Conservation (phyloP, 164 flowering plant species). For the Piper betle region DNA sequence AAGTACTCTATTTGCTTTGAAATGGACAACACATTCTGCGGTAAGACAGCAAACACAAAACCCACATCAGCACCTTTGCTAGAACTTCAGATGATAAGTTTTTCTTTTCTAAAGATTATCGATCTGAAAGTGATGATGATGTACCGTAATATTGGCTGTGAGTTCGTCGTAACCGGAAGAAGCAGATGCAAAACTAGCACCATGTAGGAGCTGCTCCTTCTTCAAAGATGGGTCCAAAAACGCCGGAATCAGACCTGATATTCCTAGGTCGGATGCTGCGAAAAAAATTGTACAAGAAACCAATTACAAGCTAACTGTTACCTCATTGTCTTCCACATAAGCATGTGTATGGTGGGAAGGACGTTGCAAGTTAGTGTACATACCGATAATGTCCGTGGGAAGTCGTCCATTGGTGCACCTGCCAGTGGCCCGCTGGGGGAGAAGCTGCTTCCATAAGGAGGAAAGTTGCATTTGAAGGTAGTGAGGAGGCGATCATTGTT, state of each 20-base stretch:
- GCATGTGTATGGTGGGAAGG: neutral
- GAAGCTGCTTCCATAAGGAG: slow-evolving; percentile 59
- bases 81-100: neutral
- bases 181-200: slow-evolving; percentile 79
- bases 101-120: neutral
- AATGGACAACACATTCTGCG: slow-evolving; percentile 40
- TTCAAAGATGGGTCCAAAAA: slow-evolving; percentile 30
- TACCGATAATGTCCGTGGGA: slow-evolving; percentile 65
- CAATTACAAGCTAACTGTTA: too few species aligned
- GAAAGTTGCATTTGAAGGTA: slow-evolving; percentile 34
- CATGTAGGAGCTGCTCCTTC: slow-evolving; percentile 25
- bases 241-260: slow-evolving; percentile 24
- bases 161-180: slow-evolving; percentile 71
- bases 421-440: slow-evolving; percentile 40
- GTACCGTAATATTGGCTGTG: slow-evolving; percentile 50
- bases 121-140: neutral
- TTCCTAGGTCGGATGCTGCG: slow-evolving; percentile 48
- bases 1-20: slow-evolving; percentile 45
- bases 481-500: slow-evolving; percentile 46
- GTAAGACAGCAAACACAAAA: neutral
- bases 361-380: neutral
- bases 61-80: neutral
- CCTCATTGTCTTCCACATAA: too few species aligned
- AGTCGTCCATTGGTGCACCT: slow-evolving; percentile 58
- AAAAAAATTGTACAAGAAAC: neutral